phyloP scores from a whole-genome alignment of 345 rosid species.

The Hibiscus tridactylites region DNA sequence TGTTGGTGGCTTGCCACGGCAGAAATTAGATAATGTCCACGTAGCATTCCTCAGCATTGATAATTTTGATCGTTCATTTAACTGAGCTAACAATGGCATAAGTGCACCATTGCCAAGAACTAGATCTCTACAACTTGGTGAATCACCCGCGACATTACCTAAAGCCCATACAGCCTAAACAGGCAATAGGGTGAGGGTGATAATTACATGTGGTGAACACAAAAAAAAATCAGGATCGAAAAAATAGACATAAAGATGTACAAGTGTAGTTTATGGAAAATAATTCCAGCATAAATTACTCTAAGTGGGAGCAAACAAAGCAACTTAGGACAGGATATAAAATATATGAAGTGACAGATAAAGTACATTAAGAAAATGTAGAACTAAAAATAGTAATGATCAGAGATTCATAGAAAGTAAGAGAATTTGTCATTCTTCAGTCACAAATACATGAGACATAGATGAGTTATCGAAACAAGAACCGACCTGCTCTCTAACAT shows the following conservation, averaged over 20 bases:
- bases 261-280: not conserved
- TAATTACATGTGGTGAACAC: not conserved
- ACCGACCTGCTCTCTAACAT: not conserved
- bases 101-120: not conserved
- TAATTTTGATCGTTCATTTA: not conserved
- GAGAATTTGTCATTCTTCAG: not conserved
- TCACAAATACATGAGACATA: not conserved
- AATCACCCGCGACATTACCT: not conserved
- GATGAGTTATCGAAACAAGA: not conserved
- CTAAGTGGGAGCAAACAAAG: not conserved
- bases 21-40: not conserved
- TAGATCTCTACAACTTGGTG: not conserved
- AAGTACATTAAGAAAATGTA: no score
- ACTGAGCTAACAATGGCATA: not conserved
- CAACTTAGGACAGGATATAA: not conserved
- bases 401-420: not conserved
- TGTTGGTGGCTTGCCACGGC: not conserved
- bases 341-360: not conserved
- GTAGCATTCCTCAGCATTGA: not conserved
- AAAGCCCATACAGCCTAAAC: not conserved
- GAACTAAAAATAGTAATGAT: not conserved
- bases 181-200: not conserved
- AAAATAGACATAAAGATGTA: not conserved
- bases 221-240: not conserved
- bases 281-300: not conserved